Percentiles rank a stretch among this genome's conserved stretches.
Conservation (phyloP, 2,329 filamentous ascomycete species). For the Pyrenochaeta sp. region DNA sequence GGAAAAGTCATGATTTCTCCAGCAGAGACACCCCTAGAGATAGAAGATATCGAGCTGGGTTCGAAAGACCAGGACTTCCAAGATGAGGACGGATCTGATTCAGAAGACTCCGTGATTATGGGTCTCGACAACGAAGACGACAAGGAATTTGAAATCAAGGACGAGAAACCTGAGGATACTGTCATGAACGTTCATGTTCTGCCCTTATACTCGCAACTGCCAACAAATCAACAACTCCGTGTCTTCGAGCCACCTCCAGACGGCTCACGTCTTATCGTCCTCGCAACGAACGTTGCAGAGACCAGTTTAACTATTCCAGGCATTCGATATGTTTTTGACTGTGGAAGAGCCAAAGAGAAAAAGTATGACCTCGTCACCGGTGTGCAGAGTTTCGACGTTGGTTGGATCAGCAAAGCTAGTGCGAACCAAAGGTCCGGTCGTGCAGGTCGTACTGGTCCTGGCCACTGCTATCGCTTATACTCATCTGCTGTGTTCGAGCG, state of each 20-base stretch:
- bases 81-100: constrained; percentile 60
- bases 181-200: constrained; percentile 80
- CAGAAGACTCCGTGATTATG: constrained; percentile 67
- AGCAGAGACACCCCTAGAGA: constrained; percentile 79
- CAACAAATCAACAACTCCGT: constrained; percentile 87
- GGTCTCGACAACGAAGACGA: constrained; percentile 69
- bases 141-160: constrained; percentile 68
- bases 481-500: constrained; percentile 93
- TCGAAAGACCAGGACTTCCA: constrained; percentile 51
- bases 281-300: constrained; percentile 96
- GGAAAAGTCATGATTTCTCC: constrained; percentile 79
- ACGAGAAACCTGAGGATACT: constrained; percentile 70
- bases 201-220: constrained; percentile 92
- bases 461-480: constrained; percentile 94
- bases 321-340: constrained; percentile 95
- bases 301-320: constrained; percentile 97
- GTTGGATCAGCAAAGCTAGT: constrained; percentile 97
- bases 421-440: constrained; percentile 91
- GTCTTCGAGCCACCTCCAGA: constrained; percentile 89
- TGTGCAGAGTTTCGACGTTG: constrained; percentile 93
- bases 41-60: constrained; percentile 87
- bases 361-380: constrained; percentile 87
- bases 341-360: constrained; percentile 89
- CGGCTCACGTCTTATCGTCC: constrained; percentile 82
- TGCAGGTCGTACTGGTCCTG: constrained; percentile 92